Percentiles rank a stretch among this genome's conserved stretches.
phyloP scores from a whole-genome alignment of 108 stramenopile genomes.

The Cyclostephanos tholiformis region DNA sequence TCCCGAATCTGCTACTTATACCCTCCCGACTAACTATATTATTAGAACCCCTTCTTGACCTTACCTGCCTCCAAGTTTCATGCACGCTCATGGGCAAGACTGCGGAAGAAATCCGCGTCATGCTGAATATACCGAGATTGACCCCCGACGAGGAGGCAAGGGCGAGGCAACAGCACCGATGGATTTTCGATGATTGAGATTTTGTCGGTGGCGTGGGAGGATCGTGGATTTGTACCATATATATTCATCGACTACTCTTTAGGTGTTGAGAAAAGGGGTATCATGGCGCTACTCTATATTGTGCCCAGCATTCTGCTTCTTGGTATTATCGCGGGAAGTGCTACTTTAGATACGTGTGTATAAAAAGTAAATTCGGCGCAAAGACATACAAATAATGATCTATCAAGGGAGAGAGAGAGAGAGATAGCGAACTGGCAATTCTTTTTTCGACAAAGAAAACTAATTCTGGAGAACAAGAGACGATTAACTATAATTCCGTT shows the following conservation, averaged over 20 bases:
- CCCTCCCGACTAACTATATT: too few species aligned
- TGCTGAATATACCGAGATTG: slow-evolving; percentile 76
- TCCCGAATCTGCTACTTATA: neutral
- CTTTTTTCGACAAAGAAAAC: too few species aligned
- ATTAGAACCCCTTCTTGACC: slow-evolving; percentile 80
- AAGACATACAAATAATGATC: too few species aligned
- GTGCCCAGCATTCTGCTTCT: neutral
- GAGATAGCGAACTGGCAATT: too few species aligned
- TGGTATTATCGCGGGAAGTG: too few species aligned
- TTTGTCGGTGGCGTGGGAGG: neutral
- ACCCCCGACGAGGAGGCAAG: slow-evolving; percentile 73
- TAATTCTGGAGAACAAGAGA: too few species aligned
- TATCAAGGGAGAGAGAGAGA: too few species aligned
- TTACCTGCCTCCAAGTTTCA: slow-evolving; percentile 74
- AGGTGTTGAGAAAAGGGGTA: neutral
- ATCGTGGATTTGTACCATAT: neutral
- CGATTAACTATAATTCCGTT: too few species aligned
- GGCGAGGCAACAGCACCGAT: slow-evolving; percentile 73
- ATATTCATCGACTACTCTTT: neutral
- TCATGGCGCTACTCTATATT: neutral
- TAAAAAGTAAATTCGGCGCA: too few species aligned
- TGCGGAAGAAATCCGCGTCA: slow-evolving; percentile 75
- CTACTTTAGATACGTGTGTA: too few species aligned
- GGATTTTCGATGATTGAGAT: slow-evolving; percentile 80
- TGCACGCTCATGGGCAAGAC: slow-evolving; percentile 73